Evolutionary conservation across 148 eudicot species (phyloP).

Genomic region (Rhododendron griersonianum): DNA sequence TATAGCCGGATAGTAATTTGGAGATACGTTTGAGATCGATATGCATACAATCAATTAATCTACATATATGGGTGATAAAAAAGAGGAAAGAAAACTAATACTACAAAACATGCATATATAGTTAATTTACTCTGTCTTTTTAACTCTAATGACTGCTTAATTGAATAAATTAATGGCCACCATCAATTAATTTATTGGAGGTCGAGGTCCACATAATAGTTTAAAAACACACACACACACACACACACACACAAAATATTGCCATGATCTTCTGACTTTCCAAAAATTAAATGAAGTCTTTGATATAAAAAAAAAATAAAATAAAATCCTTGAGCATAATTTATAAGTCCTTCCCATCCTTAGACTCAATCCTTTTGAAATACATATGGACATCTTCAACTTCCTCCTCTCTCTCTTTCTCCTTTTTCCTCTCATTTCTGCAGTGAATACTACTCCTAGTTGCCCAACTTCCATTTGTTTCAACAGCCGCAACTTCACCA

Average conservation of each 20-base stretch:
- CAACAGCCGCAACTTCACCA: conserved; percentile 11
- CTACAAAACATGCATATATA: too few species aligned
- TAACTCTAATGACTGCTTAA: background rate
- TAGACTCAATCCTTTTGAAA: background rate
- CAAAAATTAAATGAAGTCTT: background rate
- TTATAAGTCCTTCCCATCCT: background rate
- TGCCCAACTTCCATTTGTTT: conserved; percentile 39
- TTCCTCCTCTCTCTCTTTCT: conserved; percentile 8
- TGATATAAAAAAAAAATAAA: too few species aligned
- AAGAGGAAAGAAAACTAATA: too few species aligned
- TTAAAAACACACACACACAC: background rate
- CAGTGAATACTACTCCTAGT: background rate
- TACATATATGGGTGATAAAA: too few species aligned
- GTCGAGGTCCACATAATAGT: background rate
- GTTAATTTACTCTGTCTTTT: too few species aligned
- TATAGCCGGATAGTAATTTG: too few species aligned
- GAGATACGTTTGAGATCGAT: too few species aligned
- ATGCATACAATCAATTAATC: too few species aligned
- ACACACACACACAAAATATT: too few species aligned
- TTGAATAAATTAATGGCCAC: background rate
- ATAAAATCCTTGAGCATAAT: background rate
- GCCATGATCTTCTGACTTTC: background rate
- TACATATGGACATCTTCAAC: conserved; percentile 31
- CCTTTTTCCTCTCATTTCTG: conserved; percentile 6
- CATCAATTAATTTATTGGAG: background rate